Evolutionary conservation across 192 early-diverging fungal genomes (phyloP).

Genomic region (Haplosporangium gracile): DNA sequence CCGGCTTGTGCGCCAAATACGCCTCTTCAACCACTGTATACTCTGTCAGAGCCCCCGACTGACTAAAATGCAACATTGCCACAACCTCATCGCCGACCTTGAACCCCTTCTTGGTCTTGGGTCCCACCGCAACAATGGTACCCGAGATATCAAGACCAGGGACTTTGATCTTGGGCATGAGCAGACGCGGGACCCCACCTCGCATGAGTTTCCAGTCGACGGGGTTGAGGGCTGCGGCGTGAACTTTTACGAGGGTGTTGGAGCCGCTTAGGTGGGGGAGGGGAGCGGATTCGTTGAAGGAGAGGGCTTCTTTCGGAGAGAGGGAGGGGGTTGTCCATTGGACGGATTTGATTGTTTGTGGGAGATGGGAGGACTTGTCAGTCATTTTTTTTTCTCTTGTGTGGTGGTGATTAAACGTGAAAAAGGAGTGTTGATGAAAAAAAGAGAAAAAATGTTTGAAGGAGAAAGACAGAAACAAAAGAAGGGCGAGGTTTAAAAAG

Average conservation of each 20-base stretch:
- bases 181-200: conserved; percentile 10
- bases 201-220: conserved; percentile 56
- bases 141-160: conserved; percentile 44
- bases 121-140: conserved; percentile 37
- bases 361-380: conserved; percentile 15
- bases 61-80: conserved; percentile 26
- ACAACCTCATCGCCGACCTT: conserved; percentile 53
- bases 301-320: conserved; percentile 11
- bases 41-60: conserved; percentile 32
- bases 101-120: conserved; percentile 26
- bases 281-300: conserved; percentile 20
- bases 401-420: neutral
- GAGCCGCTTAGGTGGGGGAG: conserved; percentile 20
- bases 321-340: conserved; percentile 24
- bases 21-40: conserved; percentile 28
- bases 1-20: conserved; percentile 20
- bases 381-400: conserved; percentile 16
- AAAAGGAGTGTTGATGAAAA: neutral
- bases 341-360: conserved; percentile 24
- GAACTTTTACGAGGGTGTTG: conserved; percentile 50
- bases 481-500: neutral
- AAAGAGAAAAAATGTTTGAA: neutral
- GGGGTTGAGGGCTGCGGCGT: conserved; percentile 55
- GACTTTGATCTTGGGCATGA: conserved; percentile 35
- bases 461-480: neutral